Evolutionary conservation across 208 protist genomes (phyloP), one percentile per base, ranked within the genome.

Genomic region (Crithidia thermophila): DNA sequence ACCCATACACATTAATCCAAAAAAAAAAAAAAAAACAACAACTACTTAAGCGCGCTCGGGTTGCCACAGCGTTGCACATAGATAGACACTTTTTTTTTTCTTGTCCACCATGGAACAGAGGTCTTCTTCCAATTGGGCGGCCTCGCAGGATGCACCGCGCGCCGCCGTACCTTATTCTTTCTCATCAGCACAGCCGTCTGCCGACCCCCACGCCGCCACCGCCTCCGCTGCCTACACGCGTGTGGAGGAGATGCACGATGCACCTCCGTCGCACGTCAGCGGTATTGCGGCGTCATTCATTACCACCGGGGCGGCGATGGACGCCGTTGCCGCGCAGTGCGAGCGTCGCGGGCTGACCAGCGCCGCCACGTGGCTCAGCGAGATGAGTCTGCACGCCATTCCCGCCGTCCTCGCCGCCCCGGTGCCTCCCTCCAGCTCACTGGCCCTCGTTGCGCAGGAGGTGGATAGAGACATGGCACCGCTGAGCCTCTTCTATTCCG

Each of bases 361-460:
- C 56, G 77, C 68, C 27, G 75, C 76, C 4, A 57, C 75, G 56
- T 93, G 85, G 85, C 73, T 95, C 28, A 71, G 77, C 14, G 85
- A 93, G 72, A 72, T 95, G 36, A 66, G 79, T 1, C 77, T 93
- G n/a, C 72, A 79, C 56, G 88, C 79, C 9, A 66, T 74, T 25
- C 67, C 67, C n/a, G 58, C 42, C n/a, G 39, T 80, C 5, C 31
- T 80, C 0, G n/a, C 37, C 4, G 36, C 64, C 3, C 40, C 57
- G 18, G 14, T 71, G 23, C 47, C 55, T 13, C 20, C 37, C 31
- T 21, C 58, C 11, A 40, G 56, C 56, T 30, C 55, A 14, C 43
- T 76, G 18, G 37, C 27, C 13, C 4, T 8, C 3, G 55, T 36
- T 16, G 34, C 60, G 42, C 23, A 52, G 1, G 34, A 33, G 5